phyloP scores from a whole-genome alignment of 306 rosid species.

The Urtica urens region DNA sequence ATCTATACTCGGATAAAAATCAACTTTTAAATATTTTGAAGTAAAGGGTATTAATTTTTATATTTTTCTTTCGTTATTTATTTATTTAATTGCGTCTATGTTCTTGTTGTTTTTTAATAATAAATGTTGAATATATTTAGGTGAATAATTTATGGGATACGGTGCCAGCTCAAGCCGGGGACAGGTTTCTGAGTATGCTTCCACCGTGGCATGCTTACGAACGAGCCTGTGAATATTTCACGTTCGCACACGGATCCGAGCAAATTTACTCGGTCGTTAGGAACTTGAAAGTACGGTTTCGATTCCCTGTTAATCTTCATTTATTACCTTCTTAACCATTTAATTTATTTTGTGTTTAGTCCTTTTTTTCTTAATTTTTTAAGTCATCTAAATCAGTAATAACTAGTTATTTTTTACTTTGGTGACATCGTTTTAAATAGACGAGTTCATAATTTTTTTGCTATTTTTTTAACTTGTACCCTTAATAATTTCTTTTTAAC shows the following conservation, averaged over 20 bases:
- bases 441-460: neutral
- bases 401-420: neutral
- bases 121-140: too few species aligned
- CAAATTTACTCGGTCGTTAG: slow-evolving; percentile 72
- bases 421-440: neutral
- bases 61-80: slow-evolving; percentile 21
- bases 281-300: slow-evolving; percentile 67
- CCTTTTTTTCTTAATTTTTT: neutral
- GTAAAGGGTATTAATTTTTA: too few species aligned
- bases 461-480: neutral
- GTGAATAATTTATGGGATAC: slow-evolving; percentile 54
- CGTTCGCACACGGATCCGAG: slow-evolving; percentile 57
- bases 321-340: too few species aligned
- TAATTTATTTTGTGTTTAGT: neutral
- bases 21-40: too few species aligned
- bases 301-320: slow-evolving; percentile 6
- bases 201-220: slow-evolving; percentile 99
- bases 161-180: slow-evolving; percentile 71
- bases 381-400: too few species aligned
- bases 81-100: slow-evolving; percentile 10
- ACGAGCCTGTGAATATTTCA: slow-evolving; percentile 83
- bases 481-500: neutral
- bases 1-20: too few species aligned
- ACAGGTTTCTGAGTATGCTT: slow-evolving; percentile 84
- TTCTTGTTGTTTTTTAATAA: neutral